Evolutionary conservation across 2,329 filamentous ascomycete species (phyloP).

Genomic region (Colletotrichum trifolii): DNA sequence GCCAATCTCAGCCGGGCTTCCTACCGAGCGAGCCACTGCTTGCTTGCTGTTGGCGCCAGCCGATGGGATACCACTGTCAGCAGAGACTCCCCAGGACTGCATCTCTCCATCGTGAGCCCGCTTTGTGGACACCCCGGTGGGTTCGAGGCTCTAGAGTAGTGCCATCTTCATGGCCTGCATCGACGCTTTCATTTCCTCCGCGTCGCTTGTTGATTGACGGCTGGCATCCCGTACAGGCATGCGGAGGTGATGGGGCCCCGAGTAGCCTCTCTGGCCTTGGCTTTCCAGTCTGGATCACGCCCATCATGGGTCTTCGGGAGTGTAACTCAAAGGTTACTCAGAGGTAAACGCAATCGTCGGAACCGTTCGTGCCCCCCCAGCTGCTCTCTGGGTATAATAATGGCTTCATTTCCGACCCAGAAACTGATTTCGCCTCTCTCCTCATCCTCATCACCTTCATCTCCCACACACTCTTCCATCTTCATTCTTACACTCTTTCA

Average conservation of each 20-base stretch:
- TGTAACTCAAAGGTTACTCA: slow-evolving; percentile 6
- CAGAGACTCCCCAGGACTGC: neutral
- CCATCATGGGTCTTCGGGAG: slow-evolving; percentile 1
- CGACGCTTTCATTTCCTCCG: slow-evolving; percentile 35
- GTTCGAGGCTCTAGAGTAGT: slow-evolving; percentile 12
- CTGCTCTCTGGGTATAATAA: slow-evolving; percentile 31
- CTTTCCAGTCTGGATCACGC: slow-evolving; percentile 7
- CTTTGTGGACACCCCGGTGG: slow-evolving; percentile 21
- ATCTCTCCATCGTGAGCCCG: slow-evolving; percentile 19
- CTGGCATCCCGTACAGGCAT: slow-evolving; percentile 2
- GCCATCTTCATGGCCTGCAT: slow-evolving; percentile 34
- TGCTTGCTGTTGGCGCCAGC: slow-evolving; percentile 4
- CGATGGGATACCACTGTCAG: neutral
- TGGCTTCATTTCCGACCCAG: slow-evolving; percentile 6
- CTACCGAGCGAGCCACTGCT: neutral
- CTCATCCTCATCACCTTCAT: slow-evolving; percentile 7
- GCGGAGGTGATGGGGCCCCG: slow-evolving; percentile 21
- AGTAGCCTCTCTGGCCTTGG: neutral
- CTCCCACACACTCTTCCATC: slow-evolving; percentile 3
- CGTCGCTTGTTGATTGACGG: slow-evolving; percentile 34
- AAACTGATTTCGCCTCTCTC: neutral
- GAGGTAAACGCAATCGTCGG: neutral
- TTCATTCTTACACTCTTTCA: slow-evolving; percentile 31
- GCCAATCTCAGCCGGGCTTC: neutral
- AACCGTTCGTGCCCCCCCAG: neutral